A percentile compares a stretch with the other conserved stretches of the same genome.
Evolutionary conservation across 768 basidiomycete species (phyloP).

Genomic region (Sporobolomyces phaffii): DNA sequence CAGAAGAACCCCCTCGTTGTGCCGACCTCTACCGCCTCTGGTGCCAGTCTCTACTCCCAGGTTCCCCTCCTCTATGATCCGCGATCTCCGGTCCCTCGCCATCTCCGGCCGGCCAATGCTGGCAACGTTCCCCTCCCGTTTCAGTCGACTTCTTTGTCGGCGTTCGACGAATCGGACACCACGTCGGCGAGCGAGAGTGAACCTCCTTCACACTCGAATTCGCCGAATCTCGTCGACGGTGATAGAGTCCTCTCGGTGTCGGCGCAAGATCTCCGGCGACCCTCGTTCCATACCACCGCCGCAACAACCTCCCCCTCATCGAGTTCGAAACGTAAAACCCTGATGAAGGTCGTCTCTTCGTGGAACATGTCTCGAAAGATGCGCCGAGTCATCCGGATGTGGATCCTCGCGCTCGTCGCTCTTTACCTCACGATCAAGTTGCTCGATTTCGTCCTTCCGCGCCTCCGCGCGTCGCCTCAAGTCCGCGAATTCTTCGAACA

Average conservation of each 20-base stretch:
- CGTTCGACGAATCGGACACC: neutral
- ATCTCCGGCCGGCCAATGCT: neutral
- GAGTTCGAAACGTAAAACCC: neutral
- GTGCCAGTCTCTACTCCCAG: neutral
- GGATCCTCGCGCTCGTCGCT: slow-evolving; percentile 6
- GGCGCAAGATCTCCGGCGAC: neutral
- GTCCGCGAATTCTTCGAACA: neutral
- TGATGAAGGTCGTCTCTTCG: no score
- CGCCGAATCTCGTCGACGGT: neutral
- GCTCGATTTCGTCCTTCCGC: neutral
- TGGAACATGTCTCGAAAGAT: neutral
- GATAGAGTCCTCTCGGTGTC: neutral
- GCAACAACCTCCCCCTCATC: neutral
- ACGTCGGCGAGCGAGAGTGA: neutral
- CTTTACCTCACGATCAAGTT: slow-evolving; percentile 2
- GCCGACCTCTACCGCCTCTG: neutral
- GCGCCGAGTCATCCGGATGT: neutral
- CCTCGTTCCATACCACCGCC: neutral
- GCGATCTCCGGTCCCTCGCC: neutral
- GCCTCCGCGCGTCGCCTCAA: neutral
- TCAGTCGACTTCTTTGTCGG: neutral
- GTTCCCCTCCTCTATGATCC: neutral
- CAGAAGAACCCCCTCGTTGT: neutral
- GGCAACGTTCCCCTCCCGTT: neutral
- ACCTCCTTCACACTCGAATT: neutral